Conservation (phyloP, 1,284 basidiomycete genomes). For the Meripilus lineatus region DNA sequence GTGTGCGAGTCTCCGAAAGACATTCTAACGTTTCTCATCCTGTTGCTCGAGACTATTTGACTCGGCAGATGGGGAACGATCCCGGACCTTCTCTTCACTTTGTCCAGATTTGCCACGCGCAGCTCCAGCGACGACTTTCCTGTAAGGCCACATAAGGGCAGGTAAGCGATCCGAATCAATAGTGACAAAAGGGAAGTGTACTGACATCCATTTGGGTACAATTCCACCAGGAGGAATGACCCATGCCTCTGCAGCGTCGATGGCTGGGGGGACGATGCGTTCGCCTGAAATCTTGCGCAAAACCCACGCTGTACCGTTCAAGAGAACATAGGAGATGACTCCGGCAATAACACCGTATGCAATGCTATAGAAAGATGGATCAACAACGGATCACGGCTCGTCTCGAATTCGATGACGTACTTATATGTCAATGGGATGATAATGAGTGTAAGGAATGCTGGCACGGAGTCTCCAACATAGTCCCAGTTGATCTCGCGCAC, state of each 20-base stretch:
- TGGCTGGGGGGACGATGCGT: slow-evolving; percentile 66
- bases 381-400: neutral
- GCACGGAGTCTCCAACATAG: slow-evolving; percentile 82
- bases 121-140: neutral
- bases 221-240: slow-evolving; percentile 64
- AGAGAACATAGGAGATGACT: slow-evolving; percentile 62
- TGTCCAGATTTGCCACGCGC: too few relatives aligned
- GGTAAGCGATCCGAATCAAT: too few relatives aligned
- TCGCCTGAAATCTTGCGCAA: slow-evolving; percentile 51
- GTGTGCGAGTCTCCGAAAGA: neutral
- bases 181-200: too few relatives aligned
- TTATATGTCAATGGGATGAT: slow-evolving; percentile 79
- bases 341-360: slow-evolving; percentile 89
- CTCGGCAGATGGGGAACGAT: neutral
- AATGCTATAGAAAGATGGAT: slow-evolving; percentile 49
- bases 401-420: slow-evolving; percentile 30
- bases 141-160: too few relatives aligned
- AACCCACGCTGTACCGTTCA: slow-evolving; percentile 70
- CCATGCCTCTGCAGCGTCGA: slow-evolving; percentile 63
- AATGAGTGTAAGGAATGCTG: slow-evolving; percentile 76
- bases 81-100: too few relatives aligned
- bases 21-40: neutral
- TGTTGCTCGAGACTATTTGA: neutral
- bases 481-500: slow-evolving; percentile 87
- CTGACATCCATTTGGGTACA: slow-evolving; percentile 66